A percentile compares a stretch with the other conserved stretches of the same genome.
Evolutionary conservation across 768 basidiomycete genomes (phyloP).

Genomic region (Xerocomus spinulosus): DNA sequence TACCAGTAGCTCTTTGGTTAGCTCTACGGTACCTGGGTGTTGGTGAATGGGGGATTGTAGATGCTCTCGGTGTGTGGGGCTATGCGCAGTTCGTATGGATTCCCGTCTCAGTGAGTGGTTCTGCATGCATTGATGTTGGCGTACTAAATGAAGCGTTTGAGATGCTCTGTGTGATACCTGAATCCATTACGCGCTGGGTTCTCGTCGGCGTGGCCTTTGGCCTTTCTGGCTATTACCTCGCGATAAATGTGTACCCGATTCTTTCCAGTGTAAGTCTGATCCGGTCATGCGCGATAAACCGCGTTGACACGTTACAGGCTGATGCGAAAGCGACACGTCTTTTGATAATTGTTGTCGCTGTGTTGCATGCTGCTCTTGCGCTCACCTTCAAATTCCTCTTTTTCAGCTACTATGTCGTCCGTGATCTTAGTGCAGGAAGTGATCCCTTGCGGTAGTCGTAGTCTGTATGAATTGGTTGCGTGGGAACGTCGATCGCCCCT

Average conservation of each 20-base stretch:
- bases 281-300: background rate
- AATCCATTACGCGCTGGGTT: conserved; percentile 77
- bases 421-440: conserved; percentile 31
- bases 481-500: too few relatives aligned
- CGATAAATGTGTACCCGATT: conserved; percentile 83
- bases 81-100: conserved; percentile 87
- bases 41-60: conserved; percentile 84
- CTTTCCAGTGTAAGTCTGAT: conserved; percentile 64
- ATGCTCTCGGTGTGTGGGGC: conserved; percentile 78
- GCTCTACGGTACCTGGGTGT: conserved; percentile 82
- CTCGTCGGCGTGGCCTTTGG: conserved; percentile 68
- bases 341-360: conserved; percentile 69
- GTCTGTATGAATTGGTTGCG: background rate
- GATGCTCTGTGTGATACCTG: conserved; percentile 83
- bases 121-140: background rate
- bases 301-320: conserved; percentile 44
- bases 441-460: conserved; percentile 19
- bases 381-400: conserved; percentile 76
- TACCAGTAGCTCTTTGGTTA: conserved; percentile 83
- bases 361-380: conserved; percentile 75
- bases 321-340: conserved; percentile 85
- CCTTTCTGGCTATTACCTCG: conserved; percentile 85
- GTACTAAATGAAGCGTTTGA: conserved; percentile 28
- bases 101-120: conserved; percentile 64
- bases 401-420: conserved; percentile 53